Base-by-base conservation (phyloP, 192 early-diverging fungal species). In the Pilaira anomala region DNA sequence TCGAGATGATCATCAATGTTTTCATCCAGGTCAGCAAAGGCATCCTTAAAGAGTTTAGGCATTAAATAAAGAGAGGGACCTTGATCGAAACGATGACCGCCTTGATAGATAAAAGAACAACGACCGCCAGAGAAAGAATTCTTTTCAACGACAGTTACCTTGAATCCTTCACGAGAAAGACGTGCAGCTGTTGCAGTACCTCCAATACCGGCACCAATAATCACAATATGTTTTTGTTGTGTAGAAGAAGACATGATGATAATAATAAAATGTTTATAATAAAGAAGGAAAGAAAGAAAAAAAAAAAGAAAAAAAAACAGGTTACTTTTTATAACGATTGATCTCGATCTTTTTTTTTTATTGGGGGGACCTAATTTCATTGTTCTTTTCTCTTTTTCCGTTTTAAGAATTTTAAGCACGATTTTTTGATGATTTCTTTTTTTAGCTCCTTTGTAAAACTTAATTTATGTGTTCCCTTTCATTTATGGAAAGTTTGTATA, bases 51-150 rank as follows among this genome's bases (percentile, higher is more conserved):
- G 0, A 77, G 59, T 24, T 75, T 64, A 21, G 80, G 80, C 83
- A 84, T 84, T 29, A 84, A 52, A 26, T 80, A 80, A 3, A 77
- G 65, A n/a, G 82, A 84, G 3, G 83, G 83, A 7, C 83, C 83
- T 71, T 83, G 82, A 65, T 84, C 83, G 63, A 83, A 83, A 6
- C 81, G 74, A 61, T 76, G 77, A 0, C 83, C 81, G 52, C 80
- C 50, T 19, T 78, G 64, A 13, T 77, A 41, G 40, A 84, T 83
- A 16, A 81, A 45, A 19, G 81, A 81, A 42, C 78, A 79, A 1
- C 83, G 65, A 18, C 83, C 83, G 25, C 83, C 83, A 8, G 30
- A 29, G 58, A 81, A 81, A 13, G 39, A 41, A 62, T 84, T 84
- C 66, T 84, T 84, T 56, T 83, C 82, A 29, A 74, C 62, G 0